Evolutionary conservation across 805 yeast genomes (phyloP).

Genomic region (Komagataella kurtzmanii): DNA sequence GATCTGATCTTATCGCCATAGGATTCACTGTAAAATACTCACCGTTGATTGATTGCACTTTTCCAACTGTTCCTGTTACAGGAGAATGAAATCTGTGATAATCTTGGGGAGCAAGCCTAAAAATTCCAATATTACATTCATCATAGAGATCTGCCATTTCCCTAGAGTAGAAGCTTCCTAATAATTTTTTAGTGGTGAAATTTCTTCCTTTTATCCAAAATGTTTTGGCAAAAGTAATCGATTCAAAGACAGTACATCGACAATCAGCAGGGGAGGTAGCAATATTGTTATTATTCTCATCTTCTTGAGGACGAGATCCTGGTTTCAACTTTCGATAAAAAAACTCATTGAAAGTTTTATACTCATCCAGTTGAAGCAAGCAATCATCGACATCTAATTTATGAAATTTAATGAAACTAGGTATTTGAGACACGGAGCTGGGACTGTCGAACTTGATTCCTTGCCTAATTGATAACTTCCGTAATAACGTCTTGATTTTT

Average conservation of each 20-base stretch:
- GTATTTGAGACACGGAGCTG: slow-evolving; percentile 50
- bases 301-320: slow-evolving; percentile 60
- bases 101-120: slow-evolving; percentile 93
- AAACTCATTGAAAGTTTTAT: slow-evolving; percentile 73
- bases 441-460: slow-evolving; percentile 76
- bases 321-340: slow-evolving; percentile 70
- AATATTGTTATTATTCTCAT: slow-evolving; percentile 29
- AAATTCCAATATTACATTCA: slow-evolving; percentile 60
- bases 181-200: slow-evolving; percentile 53
- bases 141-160: slow-evolving; percentile 18
- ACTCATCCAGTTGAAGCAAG: slow-evolving; percentile 27
- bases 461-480: slow-evolving; percentile 60
- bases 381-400: slow-evolving; percentile 68
- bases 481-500: slow-evolving; percentile 46
- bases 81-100: slow-evolving; percentile 91
- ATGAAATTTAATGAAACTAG: slow-evolving; percentile 72
- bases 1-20: slow-evolving; percentile 81
- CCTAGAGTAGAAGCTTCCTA: slow-evolving; percentile 25
- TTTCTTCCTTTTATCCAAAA: slow-evolving; percentile 85
- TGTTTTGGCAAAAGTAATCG: slow-evolving; percentile 46
- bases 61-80: slow-evolving; percentile 59
- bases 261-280: slow-evolving; percentile 81
- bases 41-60: slow-evolving; percentile 63
- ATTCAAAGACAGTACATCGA: slow-evolving; percentile 57
- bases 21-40: slow-evolving; percentile 95